phyloP scores from a whole-genome alignment of 306 rosid species.

The Vigna reflexopilosa region DNA sequence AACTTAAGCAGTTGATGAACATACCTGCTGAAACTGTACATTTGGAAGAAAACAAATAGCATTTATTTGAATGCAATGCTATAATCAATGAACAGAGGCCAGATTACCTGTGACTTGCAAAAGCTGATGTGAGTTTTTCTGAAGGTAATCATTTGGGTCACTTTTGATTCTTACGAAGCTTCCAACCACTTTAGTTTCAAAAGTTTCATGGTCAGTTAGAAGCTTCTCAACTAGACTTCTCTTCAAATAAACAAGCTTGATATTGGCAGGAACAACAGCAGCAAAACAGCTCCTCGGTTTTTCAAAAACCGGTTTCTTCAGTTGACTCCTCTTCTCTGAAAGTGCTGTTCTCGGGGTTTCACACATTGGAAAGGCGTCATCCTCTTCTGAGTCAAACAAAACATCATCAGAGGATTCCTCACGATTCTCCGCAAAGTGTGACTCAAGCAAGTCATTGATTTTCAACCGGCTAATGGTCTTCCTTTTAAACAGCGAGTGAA shows the following conservation, averaged over 20 bases:
- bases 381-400: constrained; percentile 51
- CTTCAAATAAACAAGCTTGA: constrained; percentile 74
- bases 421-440: constrained; percentile 66
- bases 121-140: constrained; percentile 79
- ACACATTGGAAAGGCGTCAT: constrained; percentile 26
- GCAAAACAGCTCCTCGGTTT: constrained; percentile 73
- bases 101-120: constrained; percentile 75
- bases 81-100: constrained; percentile 15
- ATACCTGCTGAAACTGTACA: constrained; percentile 16
- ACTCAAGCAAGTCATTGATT: constrained; percentile 67
- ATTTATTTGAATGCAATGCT: constrained; percentile 24
- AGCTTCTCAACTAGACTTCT: constrained; percentile 69
- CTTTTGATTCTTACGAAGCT: constrained; percentile 77
- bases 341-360: constrained; percentile 36
- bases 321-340: constrained; percentile 44
- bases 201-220: constrained; percentile 57
- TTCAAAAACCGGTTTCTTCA: constrained; percentile 42
- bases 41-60: constrained; percentile 27
- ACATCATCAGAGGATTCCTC: constrained; percentile 51
- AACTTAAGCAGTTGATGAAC: constrained; percentile 23
- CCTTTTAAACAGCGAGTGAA: constrained; percentile 68
- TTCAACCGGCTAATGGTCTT: constrained; percentile 66
- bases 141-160: constrained; percentile 84
- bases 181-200: constrained; percentile 74
- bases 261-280: constrained; percentile 64